phyloP scores from a whole-genome alignment of 108 stramenopile species.

The Cyclotella kingstonii region DNA sequence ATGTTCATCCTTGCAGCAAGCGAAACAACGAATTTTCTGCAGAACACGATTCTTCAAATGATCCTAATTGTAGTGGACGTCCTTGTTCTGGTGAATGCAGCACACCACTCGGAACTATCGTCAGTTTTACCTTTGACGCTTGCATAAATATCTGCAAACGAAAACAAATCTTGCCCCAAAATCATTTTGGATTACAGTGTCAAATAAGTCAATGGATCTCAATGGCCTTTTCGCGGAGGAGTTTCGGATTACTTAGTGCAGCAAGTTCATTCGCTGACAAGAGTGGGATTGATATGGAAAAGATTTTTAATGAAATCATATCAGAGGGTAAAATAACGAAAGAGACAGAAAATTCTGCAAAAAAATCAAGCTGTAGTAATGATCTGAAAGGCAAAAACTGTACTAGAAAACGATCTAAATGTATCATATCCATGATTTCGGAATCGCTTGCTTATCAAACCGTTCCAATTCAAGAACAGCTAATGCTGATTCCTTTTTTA shows the following conservation, averaged over 20 bases:
- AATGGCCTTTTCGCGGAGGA: slow-evolving; percentile 31
- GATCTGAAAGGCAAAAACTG: background rate
- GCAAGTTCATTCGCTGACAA: slow-evolving; percentile 33
- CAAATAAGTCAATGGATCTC: slow-evolving; percentile 43
- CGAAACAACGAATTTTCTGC: too few relatives aligned
- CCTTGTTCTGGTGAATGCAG: too few relatives aligned
- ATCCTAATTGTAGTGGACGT: too few relatives aligned
- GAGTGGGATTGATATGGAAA: slow-evolving; percentile 40
- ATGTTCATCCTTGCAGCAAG: too few relatives aligned
- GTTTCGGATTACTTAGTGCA: slow-evolving; percentile 27
- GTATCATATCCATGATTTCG: slow-evolving; percentile 10
- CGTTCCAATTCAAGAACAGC: slow-evolving; percentile 8
- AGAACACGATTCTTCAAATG: too few relatives aligned
- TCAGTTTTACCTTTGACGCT: too few relatives aligned
- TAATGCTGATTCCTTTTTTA: slow-evolving; percentile 16
- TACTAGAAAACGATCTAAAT: background rate
- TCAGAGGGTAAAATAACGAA: background rate
- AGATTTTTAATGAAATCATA: slow-evolving; percentile 22
- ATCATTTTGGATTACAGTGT: slow-evolving; percentile 45
- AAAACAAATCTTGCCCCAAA: slow-evolving; percentile 5
- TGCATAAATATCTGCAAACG: too few relatives aligned
- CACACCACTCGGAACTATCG: too few relatives aligned
- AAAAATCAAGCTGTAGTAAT: background rate
- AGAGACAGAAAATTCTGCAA: background rate
- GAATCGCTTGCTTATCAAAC: slow-evolving; percentile 15